Conservation (phyloP, 192 early-diverging fungal genomes). For the Phlyctochytrium arcticum region DNA sequence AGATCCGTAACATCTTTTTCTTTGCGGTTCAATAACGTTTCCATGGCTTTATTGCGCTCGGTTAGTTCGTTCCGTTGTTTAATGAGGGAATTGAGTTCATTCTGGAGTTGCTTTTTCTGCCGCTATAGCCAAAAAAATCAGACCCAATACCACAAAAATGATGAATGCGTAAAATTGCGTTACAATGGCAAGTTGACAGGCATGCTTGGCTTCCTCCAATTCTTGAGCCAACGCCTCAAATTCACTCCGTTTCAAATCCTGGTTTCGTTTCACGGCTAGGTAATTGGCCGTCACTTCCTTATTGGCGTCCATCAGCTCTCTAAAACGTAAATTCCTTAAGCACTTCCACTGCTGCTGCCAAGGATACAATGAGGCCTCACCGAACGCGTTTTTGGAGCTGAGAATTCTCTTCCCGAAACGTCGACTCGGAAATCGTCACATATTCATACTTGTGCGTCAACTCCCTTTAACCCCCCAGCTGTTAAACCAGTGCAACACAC, state of each 20-base stretch:
- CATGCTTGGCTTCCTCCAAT: constrained; percentile 56
- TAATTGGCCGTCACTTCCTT: constrained; percentile 50
- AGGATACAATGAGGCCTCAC: too few species aligned
- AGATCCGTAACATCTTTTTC: constrained; percentile 53
- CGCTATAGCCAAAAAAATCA: neutral
- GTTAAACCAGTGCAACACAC: too few species aligned
- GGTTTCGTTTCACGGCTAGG: constrained; percentile 53
- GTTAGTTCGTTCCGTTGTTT: constrained; percentile 48
- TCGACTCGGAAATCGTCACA: constrained; percentile 30
- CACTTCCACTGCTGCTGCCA: too few species aligned
- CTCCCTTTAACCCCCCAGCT: too few species aligned
- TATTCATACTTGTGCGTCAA: constrained; percentile 42
- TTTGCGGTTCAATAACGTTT: constrained; percentile 41
- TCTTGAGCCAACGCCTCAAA: constrained; percentile 46
- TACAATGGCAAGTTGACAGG: constrained; percentile 50
- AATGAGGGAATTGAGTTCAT: constrained; percentile 29
- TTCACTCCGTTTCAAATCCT: constrained; percentile 49
- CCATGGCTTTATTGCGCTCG: constrained; percentile 43
- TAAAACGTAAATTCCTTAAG: neutral
- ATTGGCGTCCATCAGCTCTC: constrained; percentile 55
- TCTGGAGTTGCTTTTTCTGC: constrained; percentile 42
- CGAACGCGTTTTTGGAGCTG: constrained; percentile 45
- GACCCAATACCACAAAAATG: neutral
- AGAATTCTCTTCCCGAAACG: constrained; percentile 45
- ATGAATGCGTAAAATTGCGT: neutral